Conservation (phyloP, 2,329 filamentous ascomycete species). For the Talaromyces sp. region DNA sequence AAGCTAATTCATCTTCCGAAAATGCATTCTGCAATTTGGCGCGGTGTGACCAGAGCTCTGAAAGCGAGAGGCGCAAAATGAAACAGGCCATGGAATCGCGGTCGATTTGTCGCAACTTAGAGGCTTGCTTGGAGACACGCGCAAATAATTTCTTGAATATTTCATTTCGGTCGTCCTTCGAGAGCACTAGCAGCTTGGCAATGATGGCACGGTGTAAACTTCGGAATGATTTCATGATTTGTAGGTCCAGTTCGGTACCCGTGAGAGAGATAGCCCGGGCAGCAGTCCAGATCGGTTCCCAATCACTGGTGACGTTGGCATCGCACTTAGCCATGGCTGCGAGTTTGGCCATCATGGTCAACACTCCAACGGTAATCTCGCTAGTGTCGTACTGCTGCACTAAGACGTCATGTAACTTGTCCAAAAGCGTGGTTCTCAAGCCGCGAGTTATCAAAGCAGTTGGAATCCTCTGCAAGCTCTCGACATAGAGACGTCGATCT, state of each 20-base stretch:
- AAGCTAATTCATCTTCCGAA: conserved; percentile 32
- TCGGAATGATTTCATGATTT: conserved; percentile 41
- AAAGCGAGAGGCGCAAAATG: conserved; percentile 38
- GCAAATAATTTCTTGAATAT: conserved; percentile 40
- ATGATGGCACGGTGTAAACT: conserved; percentile 39
- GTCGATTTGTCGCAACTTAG: conserved; percentile 35
- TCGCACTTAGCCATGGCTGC: conserved; percentile 44
- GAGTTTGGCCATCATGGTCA: conserved; percentile 45
- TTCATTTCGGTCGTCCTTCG: conserved; percentile 37
- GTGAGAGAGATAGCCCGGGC: conserved; percentile 38
- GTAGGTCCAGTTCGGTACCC: conserved; percentile 35
- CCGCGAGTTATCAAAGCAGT: conserved; percentile 41
- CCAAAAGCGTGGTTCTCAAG: conserved; percentile 37
- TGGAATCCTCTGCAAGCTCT: conserved; percentile 42
- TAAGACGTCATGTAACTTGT: conserved; percentile 38
- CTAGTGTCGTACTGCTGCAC: conserved; percentile 29
- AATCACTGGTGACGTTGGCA: conserved; percentile 38
- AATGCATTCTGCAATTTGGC: conserved; percentile 32
- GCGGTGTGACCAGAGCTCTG: conserved; percentile 37
- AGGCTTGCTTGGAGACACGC: conserved; percentile 32
- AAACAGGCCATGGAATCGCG: conserved; percentile 41
- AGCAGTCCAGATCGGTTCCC: conserved; percentile 40
- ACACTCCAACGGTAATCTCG: conserved; percentile 33
- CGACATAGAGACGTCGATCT: conserved; percentile 34
- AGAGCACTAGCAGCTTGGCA: conserved; percentile 37